Evolutionary conservation across 1,284 basidiomycete species (phyloP), one percentile per base, ranked within the genome.

Genomic region (Apiotrichum laibachii): DNA sequence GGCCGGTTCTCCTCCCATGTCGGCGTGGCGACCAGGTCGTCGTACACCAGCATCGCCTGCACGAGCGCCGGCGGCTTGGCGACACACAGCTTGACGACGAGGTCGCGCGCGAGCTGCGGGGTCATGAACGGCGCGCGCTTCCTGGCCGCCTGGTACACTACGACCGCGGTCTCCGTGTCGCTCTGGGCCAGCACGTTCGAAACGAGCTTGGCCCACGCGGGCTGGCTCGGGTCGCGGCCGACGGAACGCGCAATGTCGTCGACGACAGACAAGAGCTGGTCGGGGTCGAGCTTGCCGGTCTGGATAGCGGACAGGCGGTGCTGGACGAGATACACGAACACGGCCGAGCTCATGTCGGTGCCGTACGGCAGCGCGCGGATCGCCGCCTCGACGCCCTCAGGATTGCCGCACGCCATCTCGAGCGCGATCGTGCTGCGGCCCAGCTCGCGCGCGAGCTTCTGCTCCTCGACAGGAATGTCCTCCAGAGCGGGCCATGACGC

Each of bases 41-140:
- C 48, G 55, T 67, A 67, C 10, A 67, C 55, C n/a, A 59, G 43
- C 47, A 67, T 50, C 4, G 64, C 64, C 34, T 58, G 42, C 31
- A 31, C 45, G 22, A 67, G 40, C 1, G 49, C 39, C 13, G 67
- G 63, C 10, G 61, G 64, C 6, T 26, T 19, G 9, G 31, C 34
- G 22, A 50, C 52, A 45, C 62, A 63, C 16, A 72, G 58, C 11
- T 56, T 60, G 10, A 51, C 56, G 63, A 72, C 62, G 11, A 72
- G 47, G 22, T 56, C 62, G 7, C 45, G 57, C 18, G 68, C 63
- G 13, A 70, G 42, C 15, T 51, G 50, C 2, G 46, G n/a, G 26
- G 51, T 54, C 16, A 56, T 43, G 18, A 61, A 56, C 2, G 65
- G 31, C 4, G 62, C 62, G 19, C 65, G 57, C n/a, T 43, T 45